Conservation (phyloP, 768 basidiomycete genomes). For the Suillus bovinus region DNA sequence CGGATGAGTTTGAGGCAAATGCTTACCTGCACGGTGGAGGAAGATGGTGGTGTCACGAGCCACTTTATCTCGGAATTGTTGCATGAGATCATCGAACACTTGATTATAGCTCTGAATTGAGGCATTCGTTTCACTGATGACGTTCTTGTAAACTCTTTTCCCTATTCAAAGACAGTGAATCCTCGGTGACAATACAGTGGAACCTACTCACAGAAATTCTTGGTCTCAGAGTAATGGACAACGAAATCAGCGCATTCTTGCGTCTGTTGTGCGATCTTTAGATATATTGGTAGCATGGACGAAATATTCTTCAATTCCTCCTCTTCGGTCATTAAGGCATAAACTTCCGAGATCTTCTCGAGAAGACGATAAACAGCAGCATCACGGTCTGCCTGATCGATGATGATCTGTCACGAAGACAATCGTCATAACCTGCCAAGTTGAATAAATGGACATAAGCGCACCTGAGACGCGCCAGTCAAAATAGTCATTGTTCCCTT, state of each 20-base stretch:
- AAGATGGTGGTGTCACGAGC: constrained; percentile 5
- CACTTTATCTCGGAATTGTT: constrained; percentile 11
- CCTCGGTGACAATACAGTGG: not conserved
- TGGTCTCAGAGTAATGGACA: constrained; percentile 9
- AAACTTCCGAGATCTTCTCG: constrained; percentile 6
- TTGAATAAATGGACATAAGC: not conserved
- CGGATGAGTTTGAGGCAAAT: not conserved
- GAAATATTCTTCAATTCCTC: not conserved
- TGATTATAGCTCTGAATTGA: not conserved
- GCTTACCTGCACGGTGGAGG: not conserved
- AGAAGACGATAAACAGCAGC: constrained; percentile 7
- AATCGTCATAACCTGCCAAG: not conserved
- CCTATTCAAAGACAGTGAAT: not conserved
- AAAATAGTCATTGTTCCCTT: constrained; percentile 5
- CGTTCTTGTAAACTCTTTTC: not conserved
- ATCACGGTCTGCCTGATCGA: constrained; percentile 9
- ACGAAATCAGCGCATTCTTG: constrained; percentile 14
- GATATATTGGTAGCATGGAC: constrained; percentile 2
- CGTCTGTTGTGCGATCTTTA: constrained; percentile 8
- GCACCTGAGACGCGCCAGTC: constrained; percentile 6
- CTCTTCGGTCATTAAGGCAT: constrained; percentile 7
- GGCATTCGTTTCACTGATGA: constrained; percentile 4
- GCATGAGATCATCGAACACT: constrained; percentile 8
- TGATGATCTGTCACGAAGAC: not conserved
- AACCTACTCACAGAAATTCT: constrained; percentile 11